Evolutionary conservation across 805 yeast genomes (phyloP), one percentile per base, ranked within the genome.

Genomic region (Barnettozyma sucrosica): DNA sequence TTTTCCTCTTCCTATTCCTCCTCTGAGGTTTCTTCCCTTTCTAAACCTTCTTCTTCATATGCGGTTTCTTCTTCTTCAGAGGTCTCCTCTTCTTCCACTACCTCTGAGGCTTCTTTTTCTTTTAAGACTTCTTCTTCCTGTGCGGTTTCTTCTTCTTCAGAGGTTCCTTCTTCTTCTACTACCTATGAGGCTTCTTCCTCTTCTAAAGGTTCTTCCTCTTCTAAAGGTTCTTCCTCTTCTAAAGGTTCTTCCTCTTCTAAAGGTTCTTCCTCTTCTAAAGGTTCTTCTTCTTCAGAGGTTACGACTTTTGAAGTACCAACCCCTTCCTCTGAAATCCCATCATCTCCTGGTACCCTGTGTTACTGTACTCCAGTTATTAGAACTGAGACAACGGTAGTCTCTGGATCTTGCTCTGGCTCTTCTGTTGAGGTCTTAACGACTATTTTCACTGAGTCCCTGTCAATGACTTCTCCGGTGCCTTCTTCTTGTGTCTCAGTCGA

Each of bases 21-120:
- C 14, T 25, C 23, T 18, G 26, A 21, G 24, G 25, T 14, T 19
- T 25, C 26, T 26, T 45, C 41, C 34, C 18, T n/a, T n/a, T n/a
- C n/a, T n/a, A n/a, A n/a, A n/a, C n/a, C n/a, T 11, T 39, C 42
- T 11, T 40, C 34, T 10, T 40, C 39, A 25, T 36, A 45, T n/a
- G 25, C 3, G 8, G 8, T 19, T 13, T 38, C 41, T 8, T 36
- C 36, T 14, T 23, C 41, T n/a, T 39, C 37, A 5, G 13, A 20
- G 10, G 47, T 38, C 3, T 14, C 40, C 5, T 28, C 47, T 3
- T 21, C 37, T 18, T 23, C 25, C 8, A 23, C 43, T 2, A 37
- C 43, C n/a, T 26, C 24, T 19, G 28, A 23, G 19, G 25, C 14
- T 19, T 25, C 26, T 26, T 45, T 36, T 28, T 24, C 25, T 23